Percentiles rank a stretch among this genome's conserved stretches.
phyloP scores from a whole-genome alignment of 2,329 filamentous ascomycete genomes.

The Aureobasidium sp. region DNA sequence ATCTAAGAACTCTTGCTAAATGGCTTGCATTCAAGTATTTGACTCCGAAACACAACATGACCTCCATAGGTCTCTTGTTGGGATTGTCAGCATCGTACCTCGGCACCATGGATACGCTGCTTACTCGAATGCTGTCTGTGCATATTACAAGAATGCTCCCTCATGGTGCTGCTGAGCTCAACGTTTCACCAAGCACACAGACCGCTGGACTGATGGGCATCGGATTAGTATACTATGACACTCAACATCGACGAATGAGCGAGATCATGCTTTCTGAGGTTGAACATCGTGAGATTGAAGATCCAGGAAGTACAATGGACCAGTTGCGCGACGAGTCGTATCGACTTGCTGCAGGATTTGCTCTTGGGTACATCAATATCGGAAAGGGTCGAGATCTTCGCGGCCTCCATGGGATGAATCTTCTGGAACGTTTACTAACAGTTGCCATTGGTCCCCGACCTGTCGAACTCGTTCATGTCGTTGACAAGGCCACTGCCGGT shows the following conservation, averaged over 20 bases:
- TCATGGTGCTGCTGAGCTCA: constrained; percentile 83
- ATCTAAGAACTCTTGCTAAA: constrained; percentile 88
- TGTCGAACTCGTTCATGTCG: constrained; percentile 81
- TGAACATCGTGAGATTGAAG: constrained; percentile 75
- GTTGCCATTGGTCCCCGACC: constrained; percentile 84
- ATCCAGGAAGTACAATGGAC: constrained; percentile 58
- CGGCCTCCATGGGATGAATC: constrained; percentile 85
- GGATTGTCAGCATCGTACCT: constrained; percentile 89
- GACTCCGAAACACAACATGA: constrained; percentile 99
- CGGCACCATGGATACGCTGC: constrained; percentile 93
- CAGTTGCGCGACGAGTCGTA: constrained; percentile 91
- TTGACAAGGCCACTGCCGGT: constrained; percentile 89
- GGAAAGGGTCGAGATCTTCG: constrained; percentile 81
- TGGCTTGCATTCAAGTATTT: constrained; percentile 98
- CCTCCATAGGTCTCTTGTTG: constrained; percentile 87
- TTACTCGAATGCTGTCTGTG: constrained; percentile 86
- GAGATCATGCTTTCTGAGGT: constrained; percentile 98
- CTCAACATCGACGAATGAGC: constrained; percentile 95
- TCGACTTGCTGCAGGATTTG: constrained; percentile 84
- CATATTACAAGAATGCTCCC: constrained; percentile 94
- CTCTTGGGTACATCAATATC: constrained; percentile 88
- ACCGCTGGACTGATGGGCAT: constrained; percentile 97
- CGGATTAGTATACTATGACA: constrained; percentile 85
- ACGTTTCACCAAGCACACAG: constrained; percentile 84
- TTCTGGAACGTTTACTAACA: constrained; percentile 78